Evolutionary conservation across 2,329 filamentous ascomycete genomes (phyloP).

Genomic region (Cercospora nicotianae): DNA sequence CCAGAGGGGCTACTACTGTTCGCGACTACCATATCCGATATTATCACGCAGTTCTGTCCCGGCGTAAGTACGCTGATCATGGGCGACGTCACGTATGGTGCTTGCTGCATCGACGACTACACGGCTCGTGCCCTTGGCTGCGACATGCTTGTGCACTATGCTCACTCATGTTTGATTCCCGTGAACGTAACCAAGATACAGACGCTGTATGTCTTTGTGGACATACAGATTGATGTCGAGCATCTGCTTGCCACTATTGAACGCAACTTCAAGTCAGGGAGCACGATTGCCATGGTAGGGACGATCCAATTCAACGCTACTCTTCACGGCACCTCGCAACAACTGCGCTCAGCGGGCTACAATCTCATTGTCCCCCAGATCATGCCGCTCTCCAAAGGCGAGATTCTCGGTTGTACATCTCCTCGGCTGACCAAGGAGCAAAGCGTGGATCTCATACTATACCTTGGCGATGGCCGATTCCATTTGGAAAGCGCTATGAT

Average conservation of each 20-base stretch:
- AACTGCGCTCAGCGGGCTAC: conserved; percentile 81
- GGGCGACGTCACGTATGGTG: conserved; percentile 98
- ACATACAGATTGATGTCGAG: conserved; percentile 89
- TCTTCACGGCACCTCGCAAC: conserved; percentile 77
- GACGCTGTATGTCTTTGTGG: conserved; percentile 96
- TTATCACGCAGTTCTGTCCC: conserved; percentile 89
- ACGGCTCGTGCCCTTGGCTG: conserved; percentile 92
- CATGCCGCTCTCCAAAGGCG: conserved; percentile 85
- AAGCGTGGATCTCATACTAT: conserved; percentile 75
- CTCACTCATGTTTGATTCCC: conserved; percentile 93
- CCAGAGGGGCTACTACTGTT: conserved; percentile 93
- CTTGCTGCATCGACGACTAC: conserved; percentile 98
- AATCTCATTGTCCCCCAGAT: conserved; percentile 87
- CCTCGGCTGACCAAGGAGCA: conserved; percentile 62
- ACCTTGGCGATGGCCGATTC: conserved; percentile 89
- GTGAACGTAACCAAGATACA: conserved; percentile 96
- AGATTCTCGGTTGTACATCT: conserved; percentile 96
- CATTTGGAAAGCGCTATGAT: conserved; percentile 99
- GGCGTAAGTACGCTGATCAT: conserved; percentile 93
- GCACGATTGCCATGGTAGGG: conserved; percentile 88
- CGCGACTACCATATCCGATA: conserved; percentile 96
- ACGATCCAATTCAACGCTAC: conserved; percentile 99
- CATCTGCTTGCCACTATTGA: conserved; percentile 85
- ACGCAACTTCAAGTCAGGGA: conserved; percentile 80
- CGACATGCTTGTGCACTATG: conserved; percentile 93